These are phyloP conservation scores for Metarhizium robertsii DNA, from an alignment of 2,329 filamentous ascomycete species.

Conservation along the genomic window DNA sequence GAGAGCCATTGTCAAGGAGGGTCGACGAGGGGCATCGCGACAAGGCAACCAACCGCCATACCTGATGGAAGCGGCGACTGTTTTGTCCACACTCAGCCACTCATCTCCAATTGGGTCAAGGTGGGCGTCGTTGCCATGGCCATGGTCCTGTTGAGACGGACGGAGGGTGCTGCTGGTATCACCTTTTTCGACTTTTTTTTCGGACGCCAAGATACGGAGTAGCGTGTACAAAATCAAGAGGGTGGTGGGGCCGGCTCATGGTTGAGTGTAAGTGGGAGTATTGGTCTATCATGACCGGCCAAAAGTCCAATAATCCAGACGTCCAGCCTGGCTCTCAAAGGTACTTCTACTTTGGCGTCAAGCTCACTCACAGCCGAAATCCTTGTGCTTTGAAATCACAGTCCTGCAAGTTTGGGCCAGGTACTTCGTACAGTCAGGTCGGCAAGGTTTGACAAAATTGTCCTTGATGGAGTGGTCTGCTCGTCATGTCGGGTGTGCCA, in stretches of 20 bases:
- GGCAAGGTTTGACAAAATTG: no score
- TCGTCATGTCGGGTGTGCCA: no score
- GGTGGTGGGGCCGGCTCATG: not conserved
- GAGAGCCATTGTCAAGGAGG: not conserved
- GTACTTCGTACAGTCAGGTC: no score
- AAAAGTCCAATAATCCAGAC: not conserved
- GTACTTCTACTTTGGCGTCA: not conserved
- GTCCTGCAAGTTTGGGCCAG: no score
- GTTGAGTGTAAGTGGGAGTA: not conserved
- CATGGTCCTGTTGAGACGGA: not conserved
- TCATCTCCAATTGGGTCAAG: not conserved
- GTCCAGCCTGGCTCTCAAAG: not conserved
- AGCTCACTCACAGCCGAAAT: not conserved
- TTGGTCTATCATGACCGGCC: not conserved
- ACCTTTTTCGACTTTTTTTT: no score
- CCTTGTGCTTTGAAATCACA: not conserved
- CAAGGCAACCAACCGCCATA: not conserved
- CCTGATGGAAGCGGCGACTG: not conserved
- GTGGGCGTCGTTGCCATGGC: not conserved
- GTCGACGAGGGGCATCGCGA: not conserved
- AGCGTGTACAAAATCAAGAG: not conserved
- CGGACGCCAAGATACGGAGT: no score
- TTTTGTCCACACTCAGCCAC: not conserved
- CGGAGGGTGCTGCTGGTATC: no score
- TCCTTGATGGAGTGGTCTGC: no score